These are phyloP conservation scores for Gleditsia sinensis DNA, from an alignment of 306 rosid genomes.

Conservation along the genomic window DNA sequence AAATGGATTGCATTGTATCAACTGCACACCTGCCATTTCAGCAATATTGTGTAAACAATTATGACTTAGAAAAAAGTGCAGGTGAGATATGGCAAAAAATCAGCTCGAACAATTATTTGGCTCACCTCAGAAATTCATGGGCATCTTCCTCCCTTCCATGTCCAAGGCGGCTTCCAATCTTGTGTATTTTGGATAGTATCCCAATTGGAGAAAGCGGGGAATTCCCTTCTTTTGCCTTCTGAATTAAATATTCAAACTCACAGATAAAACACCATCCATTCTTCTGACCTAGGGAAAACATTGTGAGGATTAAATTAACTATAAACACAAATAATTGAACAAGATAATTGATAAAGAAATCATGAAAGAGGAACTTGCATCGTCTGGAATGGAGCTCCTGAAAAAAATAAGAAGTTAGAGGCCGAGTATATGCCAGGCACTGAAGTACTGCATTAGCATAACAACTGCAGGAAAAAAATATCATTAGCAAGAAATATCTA, in stretches of 20 bases:
- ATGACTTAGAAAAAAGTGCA: background rate
- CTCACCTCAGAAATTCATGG: conserved; percentile 85
- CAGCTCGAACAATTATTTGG: conserved; percentile 34
- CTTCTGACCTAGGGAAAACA: conserved; percentile 60
- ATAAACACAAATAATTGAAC: conserved; percentile 21
- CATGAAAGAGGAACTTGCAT: conserved; percentile 55
- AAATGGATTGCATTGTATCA: conserved; percentile 82
- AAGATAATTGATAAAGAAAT: conserved; percentile 24
- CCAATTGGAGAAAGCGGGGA: conserved; percentile 76
- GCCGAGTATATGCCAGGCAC: conserved; percentile 79
- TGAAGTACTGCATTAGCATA: conserved; percentile 88
- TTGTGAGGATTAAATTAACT: conserved; percentile 33
- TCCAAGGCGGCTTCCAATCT: conserved; percentile 80
- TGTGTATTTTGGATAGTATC: conserved; percentile 76
- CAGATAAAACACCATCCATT: conserved; percentile 86
- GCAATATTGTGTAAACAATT: conserved; percentile 36
- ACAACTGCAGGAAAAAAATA: conserved; percentile 57
- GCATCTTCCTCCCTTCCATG: conserved; percentile 87
- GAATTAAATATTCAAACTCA: conserved; percentile 72
- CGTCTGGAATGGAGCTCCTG: conserved; percentile 68
- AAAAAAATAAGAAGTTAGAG: conserved; percentile 65
- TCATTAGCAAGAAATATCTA: conserved; percentile 31
- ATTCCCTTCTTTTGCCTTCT: conserved; percentile 71
- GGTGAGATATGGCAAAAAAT: conserved; percentile 19
- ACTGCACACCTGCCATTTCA: conserved; percentile 69